Conservation (phyloP, 352 stramenopile species). For the Phytophthora meadii region DNA sequence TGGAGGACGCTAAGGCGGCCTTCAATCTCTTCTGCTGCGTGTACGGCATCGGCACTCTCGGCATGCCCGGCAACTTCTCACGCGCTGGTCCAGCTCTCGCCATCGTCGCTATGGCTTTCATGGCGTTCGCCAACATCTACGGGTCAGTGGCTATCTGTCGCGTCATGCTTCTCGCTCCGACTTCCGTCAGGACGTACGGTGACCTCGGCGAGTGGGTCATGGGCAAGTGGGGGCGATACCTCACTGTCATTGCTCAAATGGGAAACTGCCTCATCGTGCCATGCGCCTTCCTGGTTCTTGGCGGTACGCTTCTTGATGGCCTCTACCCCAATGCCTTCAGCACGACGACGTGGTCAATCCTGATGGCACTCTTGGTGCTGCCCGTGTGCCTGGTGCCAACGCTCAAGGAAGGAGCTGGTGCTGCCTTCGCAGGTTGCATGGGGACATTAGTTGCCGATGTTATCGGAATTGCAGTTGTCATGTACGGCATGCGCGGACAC, state of each 20-base stretch:
- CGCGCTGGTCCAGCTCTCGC: constrained; percentile 20
- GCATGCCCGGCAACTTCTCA: constrained; percentile 11
- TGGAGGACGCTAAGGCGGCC: constrained; percentile 21
- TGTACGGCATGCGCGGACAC: constrained; percentile 27
- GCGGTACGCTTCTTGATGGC: constrained; percentile 40
- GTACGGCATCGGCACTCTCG: not conserved
- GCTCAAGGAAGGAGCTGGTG: constrained; percentile 42
- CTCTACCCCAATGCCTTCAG: constrained; percentile 49
- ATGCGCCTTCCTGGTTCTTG: constrained; percentile 43
- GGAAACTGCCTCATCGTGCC: constrained; percentile 27
- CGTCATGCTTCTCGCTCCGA: constrained; percentile 26
- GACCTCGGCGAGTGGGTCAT: constrained; percentile 25
- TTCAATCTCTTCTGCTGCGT: constrained; percentile 1
- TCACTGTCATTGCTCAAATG: constrained; percentile 30
- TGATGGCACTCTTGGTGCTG: constrained; percentile 42
- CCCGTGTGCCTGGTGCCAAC: constrained; percentile 25
- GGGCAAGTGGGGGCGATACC: constrained; percentile 25
- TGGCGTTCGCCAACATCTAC: constrained; percentile 30
- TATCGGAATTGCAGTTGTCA: constrained; percentile 30
- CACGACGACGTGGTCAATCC: constrained; percentile 41
- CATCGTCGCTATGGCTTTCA: constrained; percentile 28
- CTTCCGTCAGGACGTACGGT: constrained; percentile 22
- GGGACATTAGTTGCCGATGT: constrained; percentile 41
- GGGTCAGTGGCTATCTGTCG: constrained; percentile 22
- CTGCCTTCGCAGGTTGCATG: constrained; percentile 37